Base-by-base conservation (phyloP, 441 rosid species). In the Geranium incanum region DNA sequence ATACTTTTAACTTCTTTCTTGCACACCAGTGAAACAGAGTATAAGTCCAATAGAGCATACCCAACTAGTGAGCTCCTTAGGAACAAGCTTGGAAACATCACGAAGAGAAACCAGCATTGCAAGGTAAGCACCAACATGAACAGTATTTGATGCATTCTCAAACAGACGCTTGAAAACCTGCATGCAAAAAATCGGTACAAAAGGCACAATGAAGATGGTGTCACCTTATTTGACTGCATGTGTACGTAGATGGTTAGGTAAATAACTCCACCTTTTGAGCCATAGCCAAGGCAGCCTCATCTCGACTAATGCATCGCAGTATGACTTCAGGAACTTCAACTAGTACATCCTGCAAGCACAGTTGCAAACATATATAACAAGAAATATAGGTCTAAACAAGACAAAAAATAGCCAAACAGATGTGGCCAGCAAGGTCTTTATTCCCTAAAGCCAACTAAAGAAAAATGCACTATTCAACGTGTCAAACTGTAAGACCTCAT, bases 31-130 rank as follows among this genome's bases (percentile, higher is more conserved):
- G 9, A 23, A 62, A 62, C 36, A 62, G 15, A 62, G 37, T 62
- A 62, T n/a, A 62, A 28, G 36, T 68, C 28, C 11, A 71, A 41
- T 23, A 67, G 65, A 71, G 45, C 91, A 76, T 93, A 95, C 99
- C 99, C 98, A 93, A 72, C 94, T 87, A 67, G 98, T 95, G 74
- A 95, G 96, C 87, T 93, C 96, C 83, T 91, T 95, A 18, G 91
- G 91, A 7, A 90, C 95, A 71, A 87, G 95, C 86, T 91, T 93
- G 89, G 94, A 91, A 70, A 95, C 96, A 84, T 93, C 99, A 78
- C 97, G 93, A 79, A 95, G 84, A 64, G 95, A 95, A 69, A 88
- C 93, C 75, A 95, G 86, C 79, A 95, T 88, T 52, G 90, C 94
- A 69, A 95, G 88, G 83, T 88, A 87, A 70, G 95, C 86, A 82